A percentile compares a stretch with the other conserved stretches of the same genome.
Conservation (phyloP, 78 protist species). For the Dictyostelium firmibasis region DNA sequence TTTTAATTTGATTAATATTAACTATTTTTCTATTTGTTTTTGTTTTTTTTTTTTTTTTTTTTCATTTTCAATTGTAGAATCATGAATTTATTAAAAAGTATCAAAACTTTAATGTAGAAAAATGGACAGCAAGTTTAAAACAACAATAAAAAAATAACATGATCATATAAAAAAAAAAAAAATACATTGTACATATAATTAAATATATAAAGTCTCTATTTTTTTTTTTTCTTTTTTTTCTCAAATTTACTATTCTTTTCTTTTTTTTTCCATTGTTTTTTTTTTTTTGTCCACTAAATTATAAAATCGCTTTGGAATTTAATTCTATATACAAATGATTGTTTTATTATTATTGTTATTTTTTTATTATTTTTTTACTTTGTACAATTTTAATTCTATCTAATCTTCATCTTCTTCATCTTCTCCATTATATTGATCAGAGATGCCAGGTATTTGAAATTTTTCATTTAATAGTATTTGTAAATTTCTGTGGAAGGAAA, state of each 20-base stretch:
- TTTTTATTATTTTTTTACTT: neutral
- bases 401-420: neutral
- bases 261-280: neutral
- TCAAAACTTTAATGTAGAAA: neutral
- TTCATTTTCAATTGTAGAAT: too few relatives aligned
- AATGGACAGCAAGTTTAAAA: neutral
- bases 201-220: neutral
- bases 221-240: neutral
- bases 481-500: neutral
- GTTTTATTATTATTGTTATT: neutral
- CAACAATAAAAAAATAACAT: neutral
- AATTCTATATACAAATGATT: neutral
- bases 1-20: neutral
- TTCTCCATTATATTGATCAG: neutral
- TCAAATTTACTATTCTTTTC: neutral
- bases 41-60: neutral
- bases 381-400: neutral
- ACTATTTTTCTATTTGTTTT: neutral
- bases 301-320: too few relatives aligned
- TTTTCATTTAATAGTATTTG: slow-evolving; percentile 59
- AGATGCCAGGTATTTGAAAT: slow-evolving; percentile 21
- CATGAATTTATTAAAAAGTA: neutral
- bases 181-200: neutral
- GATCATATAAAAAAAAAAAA: neutral
- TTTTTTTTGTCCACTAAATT: too few relatives aligned